These are phyloP conservation scores for Triticum timopheevii DNA, from an alignment of 176 grass and related monocot genomes.

Conservation along the genomic window DNA sequence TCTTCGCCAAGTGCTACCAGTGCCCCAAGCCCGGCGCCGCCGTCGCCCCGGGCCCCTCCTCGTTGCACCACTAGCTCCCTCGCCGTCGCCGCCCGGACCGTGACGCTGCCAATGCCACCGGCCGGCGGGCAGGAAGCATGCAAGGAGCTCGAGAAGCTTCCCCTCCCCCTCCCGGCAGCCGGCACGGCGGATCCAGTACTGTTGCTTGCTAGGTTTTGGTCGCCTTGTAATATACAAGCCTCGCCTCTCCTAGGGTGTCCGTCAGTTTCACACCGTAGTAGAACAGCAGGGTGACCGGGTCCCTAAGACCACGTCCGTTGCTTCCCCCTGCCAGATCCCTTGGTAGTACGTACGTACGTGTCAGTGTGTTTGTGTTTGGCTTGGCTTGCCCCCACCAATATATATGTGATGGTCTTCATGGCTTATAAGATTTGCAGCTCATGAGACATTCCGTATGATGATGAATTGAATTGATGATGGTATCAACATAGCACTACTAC, in stretches of 20 bases:
- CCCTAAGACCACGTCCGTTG: conserved; percentile 12
- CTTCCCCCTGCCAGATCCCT: neutral
- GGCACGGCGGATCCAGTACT: neutral
- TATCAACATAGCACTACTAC: neutral
- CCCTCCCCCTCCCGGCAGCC: neutral
- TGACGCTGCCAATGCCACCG: neutral
- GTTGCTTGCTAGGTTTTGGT: conserved; percentile 62
- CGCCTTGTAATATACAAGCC: conserved; percentile 57
- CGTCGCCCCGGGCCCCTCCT: neutral
- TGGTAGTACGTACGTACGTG: conserved; percentile 2
- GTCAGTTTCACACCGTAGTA: conserved; percentile 13
- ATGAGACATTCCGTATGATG: conserved; percentile 34
- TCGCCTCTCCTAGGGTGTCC: conserved; percentile 11
- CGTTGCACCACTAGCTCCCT: conserved; percentile 39
- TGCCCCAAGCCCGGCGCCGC: conserved; percentile 56
- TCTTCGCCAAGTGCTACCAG: conserved; percentile 93
- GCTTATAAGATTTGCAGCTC: conserved; percentile 36
- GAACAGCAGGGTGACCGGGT: conserved; percentile 18
- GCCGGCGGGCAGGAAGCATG: neutral
- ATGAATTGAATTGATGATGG: neutral
- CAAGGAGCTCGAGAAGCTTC: neutral
- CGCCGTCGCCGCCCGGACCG: too few relatives aligned
- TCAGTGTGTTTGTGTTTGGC: conserved; percentile 51
- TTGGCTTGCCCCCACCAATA: conserved; percentile 21
- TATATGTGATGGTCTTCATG: conserved; percentile 49